A percentile compares a stretch with the other conserved stretches of the same genome.
Conservation (phyloP, 306 rosid genomes). For the Aeschynomene evenia region DNA sequence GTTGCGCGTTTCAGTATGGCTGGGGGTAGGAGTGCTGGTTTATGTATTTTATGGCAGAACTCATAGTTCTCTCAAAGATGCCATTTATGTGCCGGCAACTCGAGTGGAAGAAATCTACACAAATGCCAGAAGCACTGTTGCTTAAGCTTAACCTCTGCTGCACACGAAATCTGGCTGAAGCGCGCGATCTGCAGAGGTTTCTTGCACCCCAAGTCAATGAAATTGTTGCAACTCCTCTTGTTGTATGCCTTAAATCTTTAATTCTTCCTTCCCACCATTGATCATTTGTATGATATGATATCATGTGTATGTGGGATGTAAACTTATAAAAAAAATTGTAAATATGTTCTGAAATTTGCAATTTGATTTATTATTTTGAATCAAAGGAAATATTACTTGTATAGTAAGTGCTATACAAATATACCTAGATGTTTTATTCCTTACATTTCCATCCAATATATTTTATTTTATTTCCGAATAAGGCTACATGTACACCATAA, state of each 20-base stretch:
- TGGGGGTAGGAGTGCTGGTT: slow-evolving; percentile 53
- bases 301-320: no score
- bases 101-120: slow-evolving; percentile 48
- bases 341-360: no score
- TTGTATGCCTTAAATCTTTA: not conserved
- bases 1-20: slow-evolving; percentile 81
- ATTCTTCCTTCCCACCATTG: no score
- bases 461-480: no score
- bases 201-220: slow-evolving; percentile 1
- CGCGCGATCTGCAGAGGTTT: not conserved
- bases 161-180: not conserved
- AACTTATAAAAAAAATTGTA: no score
- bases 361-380: no score
- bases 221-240: not conserved
- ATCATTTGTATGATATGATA: no score
- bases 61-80: slow-evolving; percentile 67
- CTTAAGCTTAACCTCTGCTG: slow-evolving; percentile 23
- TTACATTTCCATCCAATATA: no score
- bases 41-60: slow-evolving; percentile 72
- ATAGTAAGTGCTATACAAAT: no score
- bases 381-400: no score
- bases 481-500: no score
- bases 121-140: slow-evolving; percentile 27
- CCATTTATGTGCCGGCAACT: slow-evolving; percentile 61
- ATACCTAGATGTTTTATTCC: no score